Base-by-base conservation (phyloP, 2,329 filamentous ascomycete genomes). In the Raffaelea albimanens region DNA sequence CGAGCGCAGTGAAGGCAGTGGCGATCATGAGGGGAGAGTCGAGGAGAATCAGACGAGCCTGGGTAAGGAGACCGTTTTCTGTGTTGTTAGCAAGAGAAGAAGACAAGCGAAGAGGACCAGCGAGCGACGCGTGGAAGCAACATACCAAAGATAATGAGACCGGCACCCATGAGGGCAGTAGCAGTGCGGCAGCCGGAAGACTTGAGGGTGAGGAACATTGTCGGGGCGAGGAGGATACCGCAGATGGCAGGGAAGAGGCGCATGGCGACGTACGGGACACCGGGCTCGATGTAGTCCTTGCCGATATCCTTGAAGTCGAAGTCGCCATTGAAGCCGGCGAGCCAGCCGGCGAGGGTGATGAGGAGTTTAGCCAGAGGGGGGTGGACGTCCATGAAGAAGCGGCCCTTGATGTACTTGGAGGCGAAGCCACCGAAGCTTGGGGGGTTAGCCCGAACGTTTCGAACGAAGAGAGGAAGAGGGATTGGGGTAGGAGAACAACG, bases 331-430 rank as follows among this genome's bases (percentile, higher is more conserved):
- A 97, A 98, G 46, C 93, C 93, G 59, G 90, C 93, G 54, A 96
- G 68, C 83, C 86, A 98, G 57, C 91, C 93, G 54, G 90, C 89
- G 51, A 98, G 79, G 45, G 93, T 95, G 60, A 98, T 91, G 57
- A 98, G 82, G 63, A 98, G 80, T 73, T 98, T 98, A 56, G 93
- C 93, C 51, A 98, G 76, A 41, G 93, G 93, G 29, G 93, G 93
- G 64, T 98, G 93, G n/a, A 98, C 93, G 64, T 98, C 93, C 93
- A 98, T 98, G 68, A 98, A 98, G 78, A 98, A 98, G 64, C 78
- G 85, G 61, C 93, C 93, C 75, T 98, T 97, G 76, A 98, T 97
- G 67, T 98, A 98, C 68, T 98, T 98, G 58, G 86, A 88, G 55
- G 93, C 93, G 64, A 98, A 98, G 43, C 93, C 93, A 65, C 93